Base-by-base conservation (phyloP, 352 stramenopile species). In the Salisapilia sapeloensis region DNA sequence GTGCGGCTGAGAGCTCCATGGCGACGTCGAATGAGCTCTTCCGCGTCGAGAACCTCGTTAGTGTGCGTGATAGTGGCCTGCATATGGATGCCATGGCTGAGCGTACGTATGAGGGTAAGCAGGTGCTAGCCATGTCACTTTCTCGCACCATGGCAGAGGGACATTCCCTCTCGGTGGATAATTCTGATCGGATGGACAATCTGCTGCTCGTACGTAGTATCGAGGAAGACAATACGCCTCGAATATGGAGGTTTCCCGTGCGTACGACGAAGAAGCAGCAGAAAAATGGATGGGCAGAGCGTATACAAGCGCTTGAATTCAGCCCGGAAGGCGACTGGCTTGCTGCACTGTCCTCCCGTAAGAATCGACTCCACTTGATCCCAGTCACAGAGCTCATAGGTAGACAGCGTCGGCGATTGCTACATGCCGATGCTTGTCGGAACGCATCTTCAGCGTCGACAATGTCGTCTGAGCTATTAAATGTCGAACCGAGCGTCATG, bases 241-340 rank as follows among this genome's bases (percentile, higher is more conserved):
- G 71, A 14, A 70, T 86, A 34, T 87, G 71, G 71, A 47, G 56
- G 1, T 60, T 87, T 29, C 58, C 62, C 1, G 48, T 87, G 22
- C 60, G 53, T 30, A 71, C 56, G 26, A 81, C 55, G 16, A 87
- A 84, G 39, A 60, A 84, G 33, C 54, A 76, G 43, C 40, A 44
- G 31, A 29, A 44, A 26, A 35, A 40, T 8, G 56, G 59, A 16
- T 49, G 47, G 25, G 40, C 53, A 10, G 71, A 87, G 48, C 45
- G 60, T 28, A 41, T 91, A 26, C 56, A 58, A 10, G 59, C 66
- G 31, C 55, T 91, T 13, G 60, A 75, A 25, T 91, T 91, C 47
- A 69, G 56, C 21, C 75, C 75, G 17, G 75, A 91, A 37, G 75
- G 71, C n/a, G 71, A 87, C 50, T 91, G 75, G 75, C 57, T 91